Conservation (phyloP, 2,329 filamentous ascomycete genomes). For the Orbilia javanica region DNA sequence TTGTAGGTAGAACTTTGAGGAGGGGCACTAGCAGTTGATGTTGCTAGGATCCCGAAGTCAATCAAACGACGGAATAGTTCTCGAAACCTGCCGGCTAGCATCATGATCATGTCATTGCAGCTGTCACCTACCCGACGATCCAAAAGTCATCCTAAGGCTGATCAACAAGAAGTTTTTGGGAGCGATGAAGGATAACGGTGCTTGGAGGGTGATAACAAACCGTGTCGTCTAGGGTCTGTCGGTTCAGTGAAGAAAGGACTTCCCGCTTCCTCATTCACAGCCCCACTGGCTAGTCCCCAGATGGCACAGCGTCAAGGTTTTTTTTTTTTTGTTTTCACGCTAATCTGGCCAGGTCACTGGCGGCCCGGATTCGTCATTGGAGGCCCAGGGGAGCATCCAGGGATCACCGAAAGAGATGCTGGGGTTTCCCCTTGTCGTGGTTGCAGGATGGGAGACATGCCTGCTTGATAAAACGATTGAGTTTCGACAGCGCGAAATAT, state of each 20-base stretch:
- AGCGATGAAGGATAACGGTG: not conserved
- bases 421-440: slow-evolving; percentile 3
- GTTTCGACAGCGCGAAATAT: not conserved
- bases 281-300: slow-evolving; percentile 48
- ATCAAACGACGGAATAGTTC: slow-evolving; percentile 25
- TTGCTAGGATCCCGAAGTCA: slow-evolving; percentile 7
- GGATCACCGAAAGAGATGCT: not conserved
- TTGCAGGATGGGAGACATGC: not conserved
- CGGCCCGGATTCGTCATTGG: slow-evolving; percentile 57
- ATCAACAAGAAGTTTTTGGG: slow-evolving; percentile 11
- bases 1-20: no score
- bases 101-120: slow-evolving; percentile 33
- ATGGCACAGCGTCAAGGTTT: slow-evolving; percentile 29
- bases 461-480: not conserved
- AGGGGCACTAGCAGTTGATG: slow-evolving; percentile 25
- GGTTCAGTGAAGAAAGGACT: slow-evolving; percentile 10
- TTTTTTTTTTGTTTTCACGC: slow-evolving; percentile 9
- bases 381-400: slow-evolving; percentile 14
- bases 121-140: slow-evolving; percentile 7
- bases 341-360: slow-evolving; percentile 25
- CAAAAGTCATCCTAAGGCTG: slow-evolving; percentile 8
- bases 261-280: slow-evolving; percentile 39
- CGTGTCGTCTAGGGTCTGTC: slow-evolving; percentile 27
- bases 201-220: slow-evolving; percentile 25
- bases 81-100: slow-evolving; percentile 35